These are phyloP conservation scores for Trichoderma polysporum DNA, from an alignment of 2,329 filamentous ascomycete species.

Conservation along the genomic window DNA sequence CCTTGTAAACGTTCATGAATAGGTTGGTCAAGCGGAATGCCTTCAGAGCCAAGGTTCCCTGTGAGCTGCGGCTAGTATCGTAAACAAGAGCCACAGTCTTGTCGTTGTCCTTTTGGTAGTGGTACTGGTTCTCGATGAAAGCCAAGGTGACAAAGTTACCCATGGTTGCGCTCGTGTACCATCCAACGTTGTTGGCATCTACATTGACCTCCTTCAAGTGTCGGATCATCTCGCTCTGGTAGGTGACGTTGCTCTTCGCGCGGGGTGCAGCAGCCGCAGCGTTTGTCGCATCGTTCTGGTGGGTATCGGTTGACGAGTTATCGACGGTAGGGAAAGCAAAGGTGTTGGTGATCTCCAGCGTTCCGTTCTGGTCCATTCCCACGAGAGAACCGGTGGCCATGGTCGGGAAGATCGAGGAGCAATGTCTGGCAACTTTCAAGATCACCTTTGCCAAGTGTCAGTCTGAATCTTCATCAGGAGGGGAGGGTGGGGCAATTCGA, in stretches of 20 bases:
- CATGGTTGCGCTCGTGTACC: slow-evolving; percentile 98
- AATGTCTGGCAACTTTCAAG: slow-evolving; percentile 98
- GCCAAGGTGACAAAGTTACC: slow-evolving; percentile 95
- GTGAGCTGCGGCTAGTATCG: slow-evolving; percentile 91
- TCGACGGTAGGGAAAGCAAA: slow-evolving; percentile 92
- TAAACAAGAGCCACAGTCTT: slow-evolving; percentile 86
- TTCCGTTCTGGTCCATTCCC: slow-evolving; percentile 82
- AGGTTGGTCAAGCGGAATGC: slow-evolving; percentile 85
- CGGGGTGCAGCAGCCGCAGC: slow-evolving; percentile 85
- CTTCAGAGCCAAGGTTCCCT: slow-evolving; percentile 84
- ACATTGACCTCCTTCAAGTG: slow-evolving; percentile 96
- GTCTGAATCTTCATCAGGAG: slow-evolving; percentile 26
- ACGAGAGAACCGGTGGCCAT: slow-evolving; percentile 87
- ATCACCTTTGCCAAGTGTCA: slow-evolving; percentile 62
- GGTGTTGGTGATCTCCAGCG: slow-evolving; percentile 88
- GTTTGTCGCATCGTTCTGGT: slow-evolving; percentile 73
- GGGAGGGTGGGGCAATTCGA: slow-evolving; percentile 36
- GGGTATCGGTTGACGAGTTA: slow-evolving; percentile 66
- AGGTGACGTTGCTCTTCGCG: slow-evolving; percentile 82
- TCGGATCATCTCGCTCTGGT: slow-evolving; percentile 96
- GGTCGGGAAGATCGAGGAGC: slow-evolving; percentile 82
- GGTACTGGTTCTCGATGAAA: slow-evolving; percentile 96
- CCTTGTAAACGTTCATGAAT: slow-evolving; percentile 92
- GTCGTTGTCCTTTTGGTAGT: slow-evolving; percentile 96
- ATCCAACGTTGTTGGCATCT: slow-evolving; percentile 95